phyloP scores from a whole-genome alignment of 768 basidiomycete species.

The Mycena maculata region DNA sequence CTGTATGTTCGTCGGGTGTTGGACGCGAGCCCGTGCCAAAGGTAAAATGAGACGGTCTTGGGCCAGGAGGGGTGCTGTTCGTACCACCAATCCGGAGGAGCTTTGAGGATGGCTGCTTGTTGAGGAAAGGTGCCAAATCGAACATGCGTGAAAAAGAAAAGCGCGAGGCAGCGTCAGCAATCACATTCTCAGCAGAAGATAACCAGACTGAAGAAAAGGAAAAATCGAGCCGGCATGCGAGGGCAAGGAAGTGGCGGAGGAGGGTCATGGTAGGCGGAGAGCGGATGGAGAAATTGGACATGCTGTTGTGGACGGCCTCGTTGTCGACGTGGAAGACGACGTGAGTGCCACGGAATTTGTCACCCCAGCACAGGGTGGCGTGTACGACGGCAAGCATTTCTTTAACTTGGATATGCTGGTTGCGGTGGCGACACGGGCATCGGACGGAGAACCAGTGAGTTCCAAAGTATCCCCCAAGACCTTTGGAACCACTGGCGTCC shows the following conservation, averaged over 20 bases:
- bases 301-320: slow-evolving; percentile 4
- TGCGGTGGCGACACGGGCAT: too few relatives aligned
- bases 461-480: too few relatives aligned
- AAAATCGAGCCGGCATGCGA: slow-evolving; percentile 37
- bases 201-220: slow-evolving; percentile 40
- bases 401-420: too few relatives aligned
- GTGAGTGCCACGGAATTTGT: slow-evolving; percentile 6
- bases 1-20: slow-evolving; percentile 44
- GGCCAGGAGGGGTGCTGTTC: slow-evolving; percentile 18
- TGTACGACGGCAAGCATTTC: background rate
- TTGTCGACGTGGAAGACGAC: slow-evolving; percentile 34
- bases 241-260: slow-evolving; percentile 29
- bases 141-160: slow-evolving; percentile 42
- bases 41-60: slow-evolving; percentile 35
- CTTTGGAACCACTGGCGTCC: too few relatives aligned
- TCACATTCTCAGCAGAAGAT: slow-evolving; percentile 35
- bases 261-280: slow-evolving; percentile 30
- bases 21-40: slow-evolving; percentile 45
- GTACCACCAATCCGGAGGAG: slow-evolving; percentile 6
- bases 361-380: background rate
- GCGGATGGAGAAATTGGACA: slow-evolving; percentile 2
- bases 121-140: slow-evolving; percentile 38
- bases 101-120: slow-evolving; percentile 25
- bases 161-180: slow-evolving; percentile 45
- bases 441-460: too few relatives aligned